Conservation (phyloP, 768 basidiomycete species). For the Saitozyma sp. region DNA sequence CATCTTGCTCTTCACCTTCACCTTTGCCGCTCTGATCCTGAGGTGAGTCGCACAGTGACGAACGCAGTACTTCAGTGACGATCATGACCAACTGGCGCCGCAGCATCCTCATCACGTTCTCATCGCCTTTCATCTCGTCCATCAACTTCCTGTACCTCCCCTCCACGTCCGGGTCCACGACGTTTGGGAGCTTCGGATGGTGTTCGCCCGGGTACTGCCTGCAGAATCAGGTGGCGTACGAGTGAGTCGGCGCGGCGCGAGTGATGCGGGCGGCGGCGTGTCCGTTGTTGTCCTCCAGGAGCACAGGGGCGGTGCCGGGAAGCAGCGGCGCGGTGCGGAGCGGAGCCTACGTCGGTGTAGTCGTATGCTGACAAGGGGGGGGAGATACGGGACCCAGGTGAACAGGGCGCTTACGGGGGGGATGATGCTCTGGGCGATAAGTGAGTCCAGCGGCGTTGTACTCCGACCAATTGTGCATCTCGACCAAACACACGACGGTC, state of each 20-base stretch:
- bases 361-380: not conserved
- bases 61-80: not conserved
- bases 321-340: no score
- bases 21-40: slow-evolving; percentile 43
- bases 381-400: slow-evolving; percentile 44
- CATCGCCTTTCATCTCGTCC: slow-evolving; percentile 48
- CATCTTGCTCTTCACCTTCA: slow-evolving; percentile 44
- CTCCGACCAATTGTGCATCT: not conserved
- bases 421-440: slow-evolving; percentile 51
- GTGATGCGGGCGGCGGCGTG: not conserved
- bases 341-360: no score
- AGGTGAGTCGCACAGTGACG: slow-evolving; percentile 26
- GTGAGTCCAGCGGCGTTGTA: slow-evolving; percentile 5
- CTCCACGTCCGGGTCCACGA: slow-evolving; percentile 20
- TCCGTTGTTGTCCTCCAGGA: not conserved
- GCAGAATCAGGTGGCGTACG: slow-evolving; percentile 42
- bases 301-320: no score
- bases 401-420: slow-evolving; percentile 43
- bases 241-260: slow-evolving; percentile 29
- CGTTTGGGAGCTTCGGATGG: slow-evolving; percentile 50
- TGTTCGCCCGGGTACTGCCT: slow-evolving; percentile 38
- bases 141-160: slow-evolving; percentile 46
- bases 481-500: no score
- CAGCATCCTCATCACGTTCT: slow-evolving; percentile 51
- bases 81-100: not conserved